Percentiles rank a stretch among this genome's conserved stretches.
These are phyloP conservation scores for Salix caprea DNA, from an alignment of 345 rosid genomes.

Conservation along the genomic window DNA sequence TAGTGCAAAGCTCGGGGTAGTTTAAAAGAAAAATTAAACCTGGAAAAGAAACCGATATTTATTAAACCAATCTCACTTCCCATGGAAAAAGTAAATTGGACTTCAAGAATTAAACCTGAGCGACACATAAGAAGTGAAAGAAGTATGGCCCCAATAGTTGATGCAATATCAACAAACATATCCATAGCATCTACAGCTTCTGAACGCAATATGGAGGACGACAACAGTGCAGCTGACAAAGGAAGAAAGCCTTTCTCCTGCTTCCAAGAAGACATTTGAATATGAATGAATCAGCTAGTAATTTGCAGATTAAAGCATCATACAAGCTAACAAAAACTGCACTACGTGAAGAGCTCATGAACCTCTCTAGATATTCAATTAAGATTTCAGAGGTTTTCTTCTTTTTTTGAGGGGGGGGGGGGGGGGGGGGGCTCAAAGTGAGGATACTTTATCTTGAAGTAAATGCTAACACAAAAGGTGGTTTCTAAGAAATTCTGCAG, in stretches of 20 bases:
- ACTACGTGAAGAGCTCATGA: neutral
- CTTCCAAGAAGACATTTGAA: constrained; percentile 29
- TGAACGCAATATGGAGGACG: constrained; percentile 54
- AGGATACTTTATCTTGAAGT: neutral
- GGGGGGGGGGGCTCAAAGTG: neutral
- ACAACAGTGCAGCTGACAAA: constrained; percentile 86
- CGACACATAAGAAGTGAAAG: constrained; percentile 77
- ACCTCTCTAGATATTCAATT: neutral
- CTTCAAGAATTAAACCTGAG: constrained; percentile 48
- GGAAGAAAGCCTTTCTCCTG: constrained; percentile 99
- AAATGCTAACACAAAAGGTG: neutral
- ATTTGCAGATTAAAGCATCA: neutral
- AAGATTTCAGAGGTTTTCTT: neutral
- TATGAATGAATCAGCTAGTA: constrained; percentile 1
- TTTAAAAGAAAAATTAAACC: constrained; percentile 80
- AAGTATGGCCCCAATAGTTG: constrained; percentile 68
- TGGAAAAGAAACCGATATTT: constrained; percentile 36
- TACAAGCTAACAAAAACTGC: neutral
- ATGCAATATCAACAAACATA: constrained; percentile 53
- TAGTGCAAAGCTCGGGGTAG: constrained; percentile 68
- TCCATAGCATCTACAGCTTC: constrained; percentile 50
- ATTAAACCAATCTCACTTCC: constrained; percentile 7
- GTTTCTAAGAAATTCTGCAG: neutral
- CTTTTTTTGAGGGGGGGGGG: no score
- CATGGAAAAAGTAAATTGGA: neutral